Conservation (phyloP, 2,329 filamentous ascomycete genomes). For the Ceratocystis diversiconidia region DNA sequence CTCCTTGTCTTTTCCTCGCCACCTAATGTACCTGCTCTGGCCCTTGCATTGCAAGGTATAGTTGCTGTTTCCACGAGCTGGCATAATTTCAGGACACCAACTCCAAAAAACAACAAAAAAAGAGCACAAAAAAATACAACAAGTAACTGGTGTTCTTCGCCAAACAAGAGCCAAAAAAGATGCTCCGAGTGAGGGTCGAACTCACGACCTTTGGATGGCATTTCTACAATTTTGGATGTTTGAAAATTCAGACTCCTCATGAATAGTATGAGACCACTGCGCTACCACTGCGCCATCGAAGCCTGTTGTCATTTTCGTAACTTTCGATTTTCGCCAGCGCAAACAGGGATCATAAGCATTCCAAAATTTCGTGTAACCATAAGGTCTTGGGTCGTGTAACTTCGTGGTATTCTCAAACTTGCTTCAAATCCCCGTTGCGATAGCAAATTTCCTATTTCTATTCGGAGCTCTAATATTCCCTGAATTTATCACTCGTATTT, state of each 20-base stretch:
- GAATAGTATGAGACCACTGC: slow-evolving; percentile 17
- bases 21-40: not conserved
- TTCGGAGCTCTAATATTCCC: too few relatives aligned
- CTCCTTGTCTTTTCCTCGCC: not conserved
- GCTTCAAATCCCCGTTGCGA: too few relatives aligned
- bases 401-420: too few relatives aligned
- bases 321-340: not conserved
- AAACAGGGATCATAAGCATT: not conserved
- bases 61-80: too few relatives aligned
- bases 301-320: slow-evolving; percentile 8
- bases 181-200: slow-evolving; percentile 20
- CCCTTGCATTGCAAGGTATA: too few relatives aligned
- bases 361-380: not conserved
- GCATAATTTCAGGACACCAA: not conserved
- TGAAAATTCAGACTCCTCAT: slow-evolving; percentile 16
- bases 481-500: not conserved
- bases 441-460: too few relatives aligned
- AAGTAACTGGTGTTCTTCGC: not conserved
- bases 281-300: slow-evolving; percentile 18
- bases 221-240: slow-evolving; percentile 7
- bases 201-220: slow-evolving; percentile 19
- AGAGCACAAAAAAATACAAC: not conserved
- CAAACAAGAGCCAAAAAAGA: not conserved
- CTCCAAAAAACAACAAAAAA: not conserved
- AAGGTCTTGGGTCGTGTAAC: not conserved